A percentile compares a stretch with the other conserved stretches of the same genome.
These are phyloP conservation scores for Cystobasidiaceae sp. DNA, from an alignment of 1,284 basidiomycete genomes.

Conservation along the genomic window DNA sequence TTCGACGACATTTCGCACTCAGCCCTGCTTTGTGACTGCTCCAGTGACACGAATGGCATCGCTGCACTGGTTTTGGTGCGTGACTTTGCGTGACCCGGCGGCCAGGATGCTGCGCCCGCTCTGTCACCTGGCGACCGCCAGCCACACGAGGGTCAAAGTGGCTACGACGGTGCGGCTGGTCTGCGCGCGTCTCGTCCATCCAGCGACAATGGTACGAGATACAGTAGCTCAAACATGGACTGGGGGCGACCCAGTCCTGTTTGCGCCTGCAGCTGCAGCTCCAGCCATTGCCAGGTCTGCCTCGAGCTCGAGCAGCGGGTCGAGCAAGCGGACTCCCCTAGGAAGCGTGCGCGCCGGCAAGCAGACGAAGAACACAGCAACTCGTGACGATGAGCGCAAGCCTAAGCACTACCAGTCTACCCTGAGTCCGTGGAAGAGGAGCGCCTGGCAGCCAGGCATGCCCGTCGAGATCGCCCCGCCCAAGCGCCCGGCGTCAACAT, in stretches of 20 bases:
- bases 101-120: no score
- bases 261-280: not conserved
- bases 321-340: not conserved
- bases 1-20: no score
- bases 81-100: no score
- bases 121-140: no score
- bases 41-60: no score
- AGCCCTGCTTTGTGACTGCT: no score
- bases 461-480: conserved; percentile 7
- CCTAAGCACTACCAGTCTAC: not conserved
- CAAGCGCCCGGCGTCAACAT: not conserved
- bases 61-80: no score
- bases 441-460: conserved; percentile 25
- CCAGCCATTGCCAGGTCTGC: not conserved
- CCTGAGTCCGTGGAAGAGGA: conserved; percentile 7
- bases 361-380: not conserved
- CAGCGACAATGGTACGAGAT: not conserved
- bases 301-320: not conserved
- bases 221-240: not conserved
- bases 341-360: not conserved
- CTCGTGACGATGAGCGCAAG: not conserved
- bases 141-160: no score
- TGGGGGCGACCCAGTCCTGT: conserved; percentile 8
- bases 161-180: no score
- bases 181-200: not conserved